Evolutionary conservation across 371 early-diverging fungal species (phyloP), one percentile per base, ranked within the genome.

Genomic region (Haplosporangium sp.): DNA sequence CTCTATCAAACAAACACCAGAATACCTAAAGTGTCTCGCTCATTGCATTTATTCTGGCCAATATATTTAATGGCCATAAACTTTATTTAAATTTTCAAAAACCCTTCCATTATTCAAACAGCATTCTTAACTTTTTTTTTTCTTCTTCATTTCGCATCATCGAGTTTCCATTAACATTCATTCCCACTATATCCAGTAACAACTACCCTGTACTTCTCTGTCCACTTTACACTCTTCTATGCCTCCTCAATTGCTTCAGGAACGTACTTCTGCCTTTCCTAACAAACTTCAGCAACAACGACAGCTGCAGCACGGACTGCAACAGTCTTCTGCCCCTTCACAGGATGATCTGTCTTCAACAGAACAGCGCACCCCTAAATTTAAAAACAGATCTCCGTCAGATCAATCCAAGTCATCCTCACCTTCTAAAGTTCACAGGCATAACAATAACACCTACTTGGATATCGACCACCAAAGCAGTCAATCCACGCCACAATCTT

Each of bases 191-290:
- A 27, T 27, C 27, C 27, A 27, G 27, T 27, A 27, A 27, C 27
- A 27, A 27, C 27, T 44, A 38, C 19, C 19, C 40, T 56, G 6
- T 52, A 38, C 50, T 11, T 42, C 62, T 40, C 19, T 38, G 27
- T 44, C 40, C 27, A 11, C 50, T n/a, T 47, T 27, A 44, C 44
- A 20, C 55, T 48, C 48, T 19, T 19, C 55, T 55, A 55, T 55
- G 55, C 55, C 55, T 55, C 55, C 34, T 34, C 55, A 34, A 55
- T 27, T 19, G 55, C 34, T 34, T 9, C 55, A 55, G 55, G 55
- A 55, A 55, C 55, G 55, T 7, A 11, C 55, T 13, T 55, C 55
- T 27, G 27, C 55, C 55, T 4, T 65, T 50, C 65, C 65, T 20
- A 20, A 50, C 44, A 50, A 53, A 50, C 55, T 53, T 34, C 65